Percentiles rank a stretch among this genome's conserved stretches.
phyloP scores from a whole-genome alignment of 306 rosid genomes.

The Rubus idaeus region DNA sequence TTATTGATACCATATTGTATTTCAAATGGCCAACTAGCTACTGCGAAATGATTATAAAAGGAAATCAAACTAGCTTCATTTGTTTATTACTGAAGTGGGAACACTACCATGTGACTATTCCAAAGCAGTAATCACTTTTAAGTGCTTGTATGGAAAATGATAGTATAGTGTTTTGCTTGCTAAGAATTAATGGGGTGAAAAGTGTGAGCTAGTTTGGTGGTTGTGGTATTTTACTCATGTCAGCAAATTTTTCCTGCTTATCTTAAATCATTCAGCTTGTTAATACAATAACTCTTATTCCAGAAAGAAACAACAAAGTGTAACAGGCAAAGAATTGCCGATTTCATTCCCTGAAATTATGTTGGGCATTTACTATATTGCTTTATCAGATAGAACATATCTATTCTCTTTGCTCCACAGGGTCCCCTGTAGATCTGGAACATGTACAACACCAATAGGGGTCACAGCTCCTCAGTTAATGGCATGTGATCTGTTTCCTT shows the following conservation, averaged over 20 bases:
- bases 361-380: neutral
- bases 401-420: conserved; percentile 32
- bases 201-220: neutral
- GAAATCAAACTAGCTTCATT: neutral
- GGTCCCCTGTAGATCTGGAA: conserved; percentile 59
- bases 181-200: neutral
- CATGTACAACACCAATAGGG: conserved; percentile 68
- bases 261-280: neutral
- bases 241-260: neutral
- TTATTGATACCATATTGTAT: neutral
- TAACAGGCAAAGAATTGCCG: neutral
- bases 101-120: neutral
- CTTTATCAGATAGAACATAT: neutral
- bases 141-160: neutral
- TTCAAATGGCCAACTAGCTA: neutral
- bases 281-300: neutral
- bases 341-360: neutral
- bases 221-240: neutral
- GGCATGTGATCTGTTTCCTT: conserved; percentile 54
- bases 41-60: neutral
- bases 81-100: neutral
- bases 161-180: neutral
- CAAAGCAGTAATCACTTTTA: neutral
- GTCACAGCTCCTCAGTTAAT: conserved; percentile 70
- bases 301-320: neutral